Base-by-base conservation (phyloP, 257 asterid genomes). In the Solanum tacnaense region DNA sequence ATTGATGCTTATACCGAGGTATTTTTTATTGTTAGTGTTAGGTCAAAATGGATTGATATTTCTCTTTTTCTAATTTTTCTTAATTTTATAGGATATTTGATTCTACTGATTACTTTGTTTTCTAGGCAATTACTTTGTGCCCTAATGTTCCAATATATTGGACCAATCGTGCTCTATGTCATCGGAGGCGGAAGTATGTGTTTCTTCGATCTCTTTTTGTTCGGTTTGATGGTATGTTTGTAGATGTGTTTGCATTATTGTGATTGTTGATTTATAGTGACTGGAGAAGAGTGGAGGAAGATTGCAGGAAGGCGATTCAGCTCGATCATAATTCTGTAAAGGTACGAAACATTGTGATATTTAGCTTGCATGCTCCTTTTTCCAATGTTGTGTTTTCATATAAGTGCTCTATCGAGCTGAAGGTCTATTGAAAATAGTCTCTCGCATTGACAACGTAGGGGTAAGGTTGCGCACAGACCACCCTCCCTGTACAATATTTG, bases 1-100 rank as follows among this genome's bases (percentile, higher is more conserved):
- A 94, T 96, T 72, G 99, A 94, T 91, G 98, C 98, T 87, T 96
- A 96, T 78, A 95, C 99, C 3, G 98, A 93, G 98, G 99, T 95
- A 65, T 6, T 15, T 70, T 31, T 84, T 27, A 71, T n/a, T 2
- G 46, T 74, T 32, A 12, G 65, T 46, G 18, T 85, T 85, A 35
- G 76, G 74, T 38, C 18, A 85, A 36, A 56, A 65, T 38, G 60
- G 41, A 31, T 56, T 9, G 56, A 25, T 60, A 29, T 56, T 52
- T 3, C 29, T 87, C 3, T 39, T 25, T n/a, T 49, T 41, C 25
- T 6, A 1, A 5, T 23, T 56, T 56, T 52, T 56, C 10, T 18
- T 20, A 38, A 76, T 9, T 49, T 87, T 60, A 56, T 73, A 67
- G 25, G 15, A 36, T 75, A 27, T 78, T 21, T 70, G 68, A 21